phyloP scores from a whole-genome alignment of 192 early-diverging fungal species.

The Linnemannia elongata region DNA sequence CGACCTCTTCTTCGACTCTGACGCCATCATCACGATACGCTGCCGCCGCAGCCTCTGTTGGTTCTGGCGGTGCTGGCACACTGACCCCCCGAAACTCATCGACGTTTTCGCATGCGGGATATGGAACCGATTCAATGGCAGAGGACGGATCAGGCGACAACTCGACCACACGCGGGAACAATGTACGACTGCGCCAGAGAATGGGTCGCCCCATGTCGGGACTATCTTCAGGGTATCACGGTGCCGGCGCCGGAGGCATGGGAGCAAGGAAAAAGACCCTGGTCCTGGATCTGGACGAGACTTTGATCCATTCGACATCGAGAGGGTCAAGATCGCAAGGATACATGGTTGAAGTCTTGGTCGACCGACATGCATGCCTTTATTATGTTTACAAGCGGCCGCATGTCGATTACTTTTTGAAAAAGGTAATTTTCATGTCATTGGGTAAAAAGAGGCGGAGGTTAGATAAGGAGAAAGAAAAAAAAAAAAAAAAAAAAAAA shows the following conservation, averaged over 20 bases:
- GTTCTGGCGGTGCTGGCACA: background rate
- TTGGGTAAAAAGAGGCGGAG: too few relatives aligned
- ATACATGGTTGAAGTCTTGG: slow-evolving; percentile 87
- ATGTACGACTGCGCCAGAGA: slow-evolving; percentile 33
- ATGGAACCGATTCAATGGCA: slow-evolving; percentile 55
- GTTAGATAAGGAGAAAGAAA: too few relatives aligned
- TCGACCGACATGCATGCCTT: slow-evolving; percentile 83
- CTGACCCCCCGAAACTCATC: background rate
- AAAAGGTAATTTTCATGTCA: slow-evolving; percentile 68
- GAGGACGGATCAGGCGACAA: slow-evolving; percentile 53
- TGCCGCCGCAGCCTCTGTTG: background rate
- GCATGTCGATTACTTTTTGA: slow-evolving; percentile 87
- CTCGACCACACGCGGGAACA: slow-evolving; percentile 22
- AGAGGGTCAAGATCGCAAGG: slow-evolving; percentile 72
- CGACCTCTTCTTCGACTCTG: slow-evolving; percentile 1
- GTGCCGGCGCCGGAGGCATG: slow-evolving; percentile 16
- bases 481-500: background rate
- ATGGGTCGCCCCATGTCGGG: slow-evolving; percentile 43
- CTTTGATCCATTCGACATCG: slow-evolving; percentile 85
- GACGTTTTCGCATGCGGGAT: slow-evolving; percentile 15
- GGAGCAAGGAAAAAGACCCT: slow-evolving; percentile 68
- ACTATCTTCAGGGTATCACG: slow-evolving; percentile 1
- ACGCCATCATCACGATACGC: slow-evolving; percentile 5
- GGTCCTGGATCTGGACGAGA: slow-evolving; percentile 85
- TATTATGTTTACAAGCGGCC: slow-evolving; percentile 95